These are phyloP conservation scores for Trichoderma sp. DNA, from an alignment of 2,329 filamentous ascomycete genomes.

Conservation along the genomic window DNA sequence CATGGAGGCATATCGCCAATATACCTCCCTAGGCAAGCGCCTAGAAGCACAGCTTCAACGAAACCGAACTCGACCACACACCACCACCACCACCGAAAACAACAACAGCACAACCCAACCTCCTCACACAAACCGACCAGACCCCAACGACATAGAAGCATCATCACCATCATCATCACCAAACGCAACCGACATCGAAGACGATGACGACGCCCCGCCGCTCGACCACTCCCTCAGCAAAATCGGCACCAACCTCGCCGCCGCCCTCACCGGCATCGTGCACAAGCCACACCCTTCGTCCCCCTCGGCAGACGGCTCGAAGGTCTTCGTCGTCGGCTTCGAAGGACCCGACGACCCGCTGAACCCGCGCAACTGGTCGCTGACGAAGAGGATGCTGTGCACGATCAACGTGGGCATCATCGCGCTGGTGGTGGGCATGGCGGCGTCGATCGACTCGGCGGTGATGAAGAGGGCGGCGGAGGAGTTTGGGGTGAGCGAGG, in stretches of 20 bases:
- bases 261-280: constrained; percentile 3
- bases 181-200: constrained; percentile 1
- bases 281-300: background rate
- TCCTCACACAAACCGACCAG: background rate
- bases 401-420: constrained; percentile 14
- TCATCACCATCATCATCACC: background rate
- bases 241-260: constrained; percentile 13
- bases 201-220: background rate
- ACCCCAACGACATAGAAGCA: background rate
- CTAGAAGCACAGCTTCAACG: constrained; percentile 14
- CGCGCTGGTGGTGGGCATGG: constrained; percentile 19
- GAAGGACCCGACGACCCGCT: constrained; percentile 8
- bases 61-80: background rate
- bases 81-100: background rate
- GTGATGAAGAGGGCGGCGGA: background rate
- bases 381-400: background rate
- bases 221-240: background rate
- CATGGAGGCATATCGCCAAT: constrained; percentile 15
- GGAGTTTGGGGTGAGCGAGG: constrained; percentile 13
- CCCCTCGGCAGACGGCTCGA: background rate
- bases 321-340: constrained; percentile 15
- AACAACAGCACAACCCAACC: no score
- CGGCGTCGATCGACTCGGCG: constrained; percentile 14
- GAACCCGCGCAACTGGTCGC: constrained; percentile 9
- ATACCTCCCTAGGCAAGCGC: constrained; percentile 2